These are phyloP conservation scores for Exserohilum turcica DNA, from an alignment of 2,329 filamentous ascomycete species.

Conservation along the genomic window DNA sequence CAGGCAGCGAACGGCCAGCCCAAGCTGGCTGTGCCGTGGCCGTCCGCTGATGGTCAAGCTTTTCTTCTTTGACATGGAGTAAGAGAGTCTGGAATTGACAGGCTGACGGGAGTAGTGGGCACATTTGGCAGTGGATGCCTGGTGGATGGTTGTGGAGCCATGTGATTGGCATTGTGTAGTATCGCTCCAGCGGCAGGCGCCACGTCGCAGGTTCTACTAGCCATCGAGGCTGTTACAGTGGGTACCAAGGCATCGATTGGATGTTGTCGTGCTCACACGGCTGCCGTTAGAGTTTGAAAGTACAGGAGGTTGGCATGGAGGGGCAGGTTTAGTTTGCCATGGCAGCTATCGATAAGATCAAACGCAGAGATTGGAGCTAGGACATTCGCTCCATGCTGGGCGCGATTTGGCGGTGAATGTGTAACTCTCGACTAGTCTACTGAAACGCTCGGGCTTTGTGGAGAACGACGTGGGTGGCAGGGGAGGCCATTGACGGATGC, in stretches of 20 bases:
- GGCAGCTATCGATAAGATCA: conserved; percentile 18
- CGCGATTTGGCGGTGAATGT: conserved; percentile 23
- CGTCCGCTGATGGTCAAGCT: conserved; percentile 22
- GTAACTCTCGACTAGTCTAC: conserved; percentile 16
- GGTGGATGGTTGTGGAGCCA: not conserved
- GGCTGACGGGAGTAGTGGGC: not conserved
- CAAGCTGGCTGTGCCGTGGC: conserved; percentile 30
- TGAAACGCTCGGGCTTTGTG: conserved; percentile 23
- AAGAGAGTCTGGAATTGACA: conserved; percentile 29
- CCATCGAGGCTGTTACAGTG: conserved; percentile 6
- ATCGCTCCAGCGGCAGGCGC: conserved; percentile 10
- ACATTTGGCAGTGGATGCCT: not conserved
- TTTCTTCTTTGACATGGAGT: not conserved
- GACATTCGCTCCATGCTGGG: conserved; percentile 1
- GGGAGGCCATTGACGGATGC: conserved; percentile 9
- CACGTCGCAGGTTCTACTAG: conserved; percentile 22
- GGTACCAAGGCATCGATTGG: conserved; percentile 10
- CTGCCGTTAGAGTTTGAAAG: conserved; percentile 15
- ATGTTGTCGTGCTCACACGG: conserved; percentile 9
- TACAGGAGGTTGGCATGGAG: conserved; percentile 12
- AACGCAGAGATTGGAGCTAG: not conserved
- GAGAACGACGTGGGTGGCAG: conserved; percentile 17
- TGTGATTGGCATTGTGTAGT: conserved; percentile 11
- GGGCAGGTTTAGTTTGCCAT: conserved; percentile 7
- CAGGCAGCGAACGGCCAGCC: conserved; percentile 19